These are phyloP conservation scores for Thuidium tamariscinum DNA, from an alignment of 225 moss, liverwort and hornwort genomes.

Conservation along the genomic window DNA sequence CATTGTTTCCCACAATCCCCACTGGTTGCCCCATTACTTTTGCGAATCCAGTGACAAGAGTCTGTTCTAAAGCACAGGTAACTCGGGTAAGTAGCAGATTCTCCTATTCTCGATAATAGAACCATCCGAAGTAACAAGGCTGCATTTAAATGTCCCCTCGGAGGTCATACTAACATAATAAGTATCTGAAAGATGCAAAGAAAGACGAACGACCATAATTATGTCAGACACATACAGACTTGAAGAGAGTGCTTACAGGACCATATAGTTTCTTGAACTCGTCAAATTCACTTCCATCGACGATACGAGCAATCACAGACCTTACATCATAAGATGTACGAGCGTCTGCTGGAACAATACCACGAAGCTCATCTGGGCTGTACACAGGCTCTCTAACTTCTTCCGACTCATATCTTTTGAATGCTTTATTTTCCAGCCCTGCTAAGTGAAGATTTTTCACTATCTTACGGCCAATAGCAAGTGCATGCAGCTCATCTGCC, in stretches of 20 bases:
- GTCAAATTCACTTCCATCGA: conserved; percentile 97
- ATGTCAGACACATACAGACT: not conserved
- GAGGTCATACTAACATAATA: not conserved
- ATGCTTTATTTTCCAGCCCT: conserved; percentile 28
- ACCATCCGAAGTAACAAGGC: not conserved
- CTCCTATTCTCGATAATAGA: not conserved
- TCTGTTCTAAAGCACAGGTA: conserved; percentile 35
- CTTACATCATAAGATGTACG: conserved; percentile 76
- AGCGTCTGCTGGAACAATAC: conserved; percentile 72
- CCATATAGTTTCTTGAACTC: conserved; percentile 98
- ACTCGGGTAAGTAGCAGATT: not conserved
- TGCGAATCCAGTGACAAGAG: conserved; percentile 93
- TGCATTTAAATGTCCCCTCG: not conserved
- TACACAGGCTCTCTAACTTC: conserved; percentile 51
- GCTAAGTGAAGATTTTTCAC: conserved; percentile 84
- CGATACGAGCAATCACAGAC: conserved; percentile 74
- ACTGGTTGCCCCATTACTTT: conserved; percentile 83
- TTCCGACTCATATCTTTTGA: not conserved
- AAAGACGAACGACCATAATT: not conserved
- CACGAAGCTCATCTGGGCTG: conserved; percentile 66
- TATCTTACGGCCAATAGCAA: conserved; percentile 82
- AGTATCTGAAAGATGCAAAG: not conserved
- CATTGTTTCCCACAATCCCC: conserved; percentile 91
- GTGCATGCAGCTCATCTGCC: conserved; percentile 89
- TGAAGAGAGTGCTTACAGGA: conserved; percentile 46